A percentile compares a stretch with the other conserved stretches of the same genome.
These are phyloP conservation scores for Obba rivulosa DNA, from an alignment of 768 basidiomycete species.

Conservation along the genomic window DNA sequence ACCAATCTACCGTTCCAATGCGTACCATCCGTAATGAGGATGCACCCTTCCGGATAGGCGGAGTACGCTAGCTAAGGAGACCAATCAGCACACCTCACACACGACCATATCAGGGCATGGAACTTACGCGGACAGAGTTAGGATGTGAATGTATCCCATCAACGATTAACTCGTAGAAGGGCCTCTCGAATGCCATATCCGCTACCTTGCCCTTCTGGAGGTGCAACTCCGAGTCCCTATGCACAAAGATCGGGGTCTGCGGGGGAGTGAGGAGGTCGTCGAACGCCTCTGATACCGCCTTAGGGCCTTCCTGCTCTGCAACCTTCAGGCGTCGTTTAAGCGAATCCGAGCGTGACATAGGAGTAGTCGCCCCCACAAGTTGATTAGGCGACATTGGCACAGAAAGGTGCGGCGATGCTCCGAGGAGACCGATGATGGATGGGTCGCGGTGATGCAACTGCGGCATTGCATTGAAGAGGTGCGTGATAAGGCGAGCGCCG, in stretches of 20 bases:
- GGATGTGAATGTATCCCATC: slow-evolving; percentile 92
- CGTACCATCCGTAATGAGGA: slow-evolving; percentile 86
- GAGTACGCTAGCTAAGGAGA: slow-evolving; percentile 68
- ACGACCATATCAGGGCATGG: neutral
- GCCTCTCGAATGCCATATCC: slow-evolving; percentile 50
- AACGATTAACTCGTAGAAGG: slow-evolving; percentile 86
- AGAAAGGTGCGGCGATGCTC: slow-evolving; percentile 62
- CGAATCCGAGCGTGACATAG: slow-evolving; percentile 13
- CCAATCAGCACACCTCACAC: neutral
- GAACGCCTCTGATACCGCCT: slow-evolving; percentile 52
- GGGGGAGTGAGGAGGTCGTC: slow-evolving; percentile 55
- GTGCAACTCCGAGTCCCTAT: slow-evolving; percentile 25
- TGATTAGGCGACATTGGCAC: slow-evolving; percentile 28
- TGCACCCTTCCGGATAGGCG: slow-evolving; percentile 77
- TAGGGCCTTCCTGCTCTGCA: slow-evolving; percentile 7
- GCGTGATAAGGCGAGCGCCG: slow-evolving; percentile 85
- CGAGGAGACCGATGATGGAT: slow-evolving; percentile 84
- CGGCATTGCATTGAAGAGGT: slow-evolving; percentile 93
- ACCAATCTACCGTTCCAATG: neutral
- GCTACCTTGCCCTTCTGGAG: slow-evolving; percentile 46
- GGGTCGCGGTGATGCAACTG: slow-evolving; percentile 88
- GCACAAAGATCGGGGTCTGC: slow-evolving; percentile 34
- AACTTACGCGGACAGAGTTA: slow-evolving; percentile 75
- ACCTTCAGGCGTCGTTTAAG: slow-evolving; percentile 11
- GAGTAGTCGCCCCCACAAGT: slow-evolving; percentile 2